Evolutionary conservation across 768 basidiomycete genomes (phyloP).

Genomic region (Russula emetica): DNA sequence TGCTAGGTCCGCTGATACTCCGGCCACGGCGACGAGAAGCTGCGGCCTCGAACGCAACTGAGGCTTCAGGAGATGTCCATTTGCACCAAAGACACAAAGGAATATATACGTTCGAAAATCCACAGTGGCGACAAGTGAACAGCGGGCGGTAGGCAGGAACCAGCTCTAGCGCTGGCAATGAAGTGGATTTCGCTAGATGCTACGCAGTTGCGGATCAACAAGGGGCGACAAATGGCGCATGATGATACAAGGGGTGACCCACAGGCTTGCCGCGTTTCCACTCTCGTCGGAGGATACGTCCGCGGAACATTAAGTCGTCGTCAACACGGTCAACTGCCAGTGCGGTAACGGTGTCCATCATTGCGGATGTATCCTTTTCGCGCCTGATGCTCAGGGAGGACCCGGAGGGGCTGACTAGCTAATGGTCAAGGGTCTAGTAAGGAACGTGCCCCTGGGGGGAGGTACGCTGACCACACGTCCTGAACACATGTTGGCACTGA

Average conservation of each 20-base stretch:
- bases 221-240: background rate
- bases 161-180: slow-evolving; percentile 21
- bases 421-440: background rate
- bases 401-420: background rate
- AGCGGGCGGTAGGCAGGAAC: slow-evolving; percentile 21
- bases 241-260: background rate
- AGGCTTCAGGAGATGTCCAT: slow-evolving; percentile 22
- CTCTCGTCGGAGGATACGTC: slow-evolving; percentile 20
- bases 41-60: slow-evolving; percentile 15
- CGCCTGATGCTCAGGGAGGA: background rate
- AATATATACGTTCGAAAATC: slow-evolving; percentile 25
- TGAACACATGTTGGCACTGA: slow-evolving; percentile 19
- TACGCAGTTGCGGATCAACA: slow-evolving; percentile 6
- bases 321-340: no score
- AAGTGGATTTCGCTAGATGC: slow-evolving; percentile 26
- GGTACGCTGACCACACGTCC: slow-evolving; percentile 7
- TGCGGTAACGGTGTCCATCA: background rate
- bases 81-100: slow-evolving; percentile 28
- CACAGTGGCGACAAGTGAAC: slow-evolving; percentile 25
- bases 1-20: slow-evolving; percentile 14
- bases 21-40: slow-evolving; percentile 11
- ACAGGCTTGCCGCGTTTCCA: slow-evolving; percentile 23
- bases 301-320: slow-evolving; percentile 20
- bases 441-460: slow-evolving; percentile 13
- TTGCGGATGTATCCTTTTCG: background rate